Percentiles rank a stretch among this genome's conserved stretches.
phyloP scores from a whole-genome alignment of 2,329 filamentous ascomycete genomes.

The Bipolaris bicolor region DNA sequence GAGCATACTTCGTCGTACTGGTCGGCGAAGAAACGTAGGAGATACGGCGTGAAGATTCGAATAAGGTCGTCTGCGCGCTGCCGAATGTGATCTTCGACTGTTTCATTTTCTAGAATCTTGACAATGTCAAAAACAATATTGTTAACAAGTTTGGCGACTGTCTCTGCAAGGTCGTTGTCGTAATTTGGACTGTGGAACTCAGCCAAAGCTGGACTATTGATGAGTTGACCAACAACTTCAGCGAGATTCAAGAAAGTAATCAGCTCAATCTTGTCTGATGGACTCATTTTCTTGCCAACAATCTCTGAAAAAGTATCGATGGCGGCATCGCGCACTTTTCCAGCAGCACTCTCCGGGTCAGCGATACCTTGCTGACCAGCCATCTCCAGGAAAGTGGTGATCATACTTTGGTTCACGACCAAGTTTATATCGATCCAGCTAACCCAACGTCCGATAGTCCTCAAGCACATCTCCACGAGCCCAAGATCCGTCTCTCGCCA shows the following conservation, averaged over 20 bases:
- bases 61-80: slow-evolving; percentile 81
- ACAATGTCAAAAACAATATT: slow-evolving; percentile 86
- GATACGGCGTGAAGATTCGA: slow-evolving; percentile 80
- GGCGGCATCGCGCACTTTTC: slow-evolving; percentile 85
- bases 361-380: slow-evolving; percentile 72
- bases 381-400: slow-evolving; percentile 82
- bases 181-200: slow-evolving; percentile 84
- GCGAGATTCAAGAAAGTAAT: slow-evolving; percentile 88
- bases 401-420: slow-evolving; percentile 81
- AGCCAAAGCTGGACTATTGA: slow-evolving; percentile 79
- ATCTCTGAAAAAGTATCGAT: slow-evolving; percentile 96
- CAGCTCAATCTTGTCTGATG: slow-evolving; percentile 90
- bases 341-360: slow-evolving; percentile 63
- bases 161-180: slow-evolving; percentile 93
- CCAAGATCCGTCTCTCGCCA: slow-evolving; percentile 72
- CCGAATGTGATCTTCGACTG: slow-evolving; percentile 67
- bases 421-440: slow-evolving; percentile 98
- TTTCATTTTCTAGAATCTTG: slow-evolving; percentile 77
- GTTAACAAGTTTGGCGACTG: slow-evolving; percentile 94
- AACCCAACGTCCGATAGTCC: slow-evolving; percentile 94
- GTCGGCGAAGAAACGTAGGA: slow-evolving; percentile 94
- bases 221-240: slow-evolving; percentile 83
- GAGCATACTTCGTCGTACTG: slow-evolving; percentile 99
- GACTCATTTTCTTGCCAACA: slow-evolving; percentile 96
- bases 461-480: slow-evolving; percentile 86